Percentiles rank a stretch among this genome's conserved stretches.
phyloP scores from a whole-genome alignment of 2,329 filamentous ascomycete genomes.

The Fusarium tanahbumbuense region DNA sequence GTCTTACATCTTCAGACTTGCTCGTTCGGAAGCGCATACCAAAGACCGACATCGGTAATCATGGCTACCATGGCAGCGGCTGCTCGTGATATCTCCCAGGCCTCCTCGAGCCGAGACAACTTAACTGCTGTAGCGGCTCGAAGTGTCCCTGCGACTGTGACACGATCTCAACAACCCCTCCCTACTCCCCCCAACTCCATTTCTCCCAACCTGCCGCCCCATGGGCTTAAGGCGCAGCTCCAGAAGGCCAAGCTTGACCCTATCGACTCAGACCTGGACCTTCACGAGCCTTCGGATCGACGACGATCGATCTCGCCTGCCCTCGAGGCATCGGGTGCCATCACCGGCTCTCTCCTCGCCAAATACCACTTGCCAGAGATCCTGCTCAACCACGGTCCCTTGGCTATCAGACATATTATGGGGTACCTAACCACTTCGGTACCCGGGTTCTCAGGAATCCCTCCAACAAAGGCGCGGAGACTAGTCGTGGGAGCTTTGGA shows the following conservation, averaged over 20 bases:
- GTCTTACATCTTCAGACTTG: slow-evolving; percentile 50
- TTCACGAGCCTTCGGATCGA: slow-evolving; percentile 69
- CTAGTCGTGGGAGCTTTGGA: slow-evolving; percentile 94
- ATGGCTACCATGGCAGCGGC: slow-evolving; percentile 75
- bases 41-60: slow-evolving; percentile 55
- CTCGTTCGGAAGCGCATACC: slow-evolving; percentile 60
- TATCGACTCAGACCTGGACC: slow-evolving; percentile 88
- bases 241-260: slow-evolving; percentile 69
- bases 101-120: slow-evolving; percentile 73
- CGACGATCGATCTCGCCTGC: slow-evolving; percentile 59
- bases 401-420: slow-evolving; percentile 96
- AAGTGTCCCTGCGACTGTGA: slow-evolving; percentile 70
- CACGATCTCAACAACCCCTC: slow-evolving; percentile 72
- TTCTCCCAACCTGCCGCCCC: slow-evolving; percentile 86
- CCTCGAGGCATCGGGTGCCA: slow-evolving; percentile 80
- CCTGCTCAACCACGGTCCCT: slow-evolving; percentile 86
- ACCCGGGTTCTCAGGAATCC: slow-evolving; percentile 89
- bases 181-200: slow-evolving; percentile 96
- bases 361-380: slow-evolving; percentile 92
- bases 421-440: slow-evolving; percentile 93
- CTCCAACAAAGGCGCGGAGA: slow-evolving; percentile 88
- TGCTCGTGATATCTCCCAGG: slow-evolving; percentile 75
- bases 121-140: slow-evolving; percentile 78
- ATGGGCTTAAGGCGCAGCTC: slow-evolving; percentile 78
- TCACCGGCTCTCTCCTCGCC: slow-evolving; percentile 86